phyloP scores from a whole-genome alignment of 2,329 filamentous ascomycete genomes.

The Proliferodiscus dingleyae region DNA sequence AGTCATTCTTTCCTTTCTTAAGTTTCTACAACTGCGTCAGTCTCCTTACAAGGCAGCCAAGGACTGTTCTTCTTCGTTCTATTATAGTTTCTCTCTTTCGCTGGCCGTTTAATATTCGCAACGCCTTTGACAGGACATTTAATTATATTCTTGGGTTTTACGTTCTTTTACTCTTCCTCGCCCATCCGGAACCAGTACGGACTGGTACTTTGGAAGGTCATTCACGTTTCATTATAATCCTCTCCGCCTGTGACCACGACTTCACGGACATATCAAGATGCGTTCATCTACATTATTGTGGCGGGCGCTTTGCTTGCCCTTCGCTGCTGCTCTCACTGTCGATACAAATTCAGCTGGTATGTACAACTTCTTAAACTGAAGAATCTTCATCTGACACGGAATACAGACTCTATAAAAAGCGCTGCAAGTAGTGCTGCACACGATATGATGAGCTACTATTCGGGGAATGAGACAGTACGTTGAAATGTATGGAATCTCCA shows the following conservation, averaged over 20 bases:
- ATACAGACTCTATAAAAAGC: constrained; percentile 31
- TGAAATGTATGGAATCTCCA: background rate
- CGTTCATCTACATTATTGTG: constrained; percentile 20
- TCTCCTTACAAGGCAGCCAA: constrained; percentile 18
- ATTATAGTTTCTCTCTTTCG: constrained; percentile 14
- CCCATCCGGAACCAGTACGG: background rate
- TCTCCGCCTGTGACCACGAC: background rate
- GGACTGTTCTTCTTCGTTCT: constrained; percentile 14
- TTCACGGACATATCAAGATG: constrained; percentile 18
- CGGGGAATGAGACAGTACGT: constrained; percentile 43
- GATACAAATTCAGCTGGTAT: constrained; percentile 25
- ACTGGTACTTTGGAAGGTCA: background rate
- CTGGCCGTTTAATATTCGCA: constrained; percentile 9
- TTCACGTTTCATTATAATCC: background rate
- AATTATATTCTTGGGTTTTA: constrained; percentile 9
- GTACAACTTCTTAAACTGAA: background rate
- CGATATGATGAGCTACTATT: constrained; percentile 47
- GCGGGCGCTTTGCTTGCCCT: constrained; percentile 14
- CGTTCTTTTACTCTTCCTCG: background rate
- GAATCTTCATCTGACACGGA: background rate
- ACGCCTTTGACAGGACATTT: constrained; percentile 27
- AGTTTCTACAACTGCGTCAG: constrained; percentile 5
- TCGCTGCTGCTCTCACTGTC: constrained; percentile 20
- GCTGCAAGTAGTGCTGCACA: constrained; percentile 36
- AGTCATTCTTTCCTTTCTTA: background rate